Percentiles rank a stretch among this genome's conserved stretches.
Conservation (phyloP, 1,284 basidiomycete genomes). For the Puccinia brachypodii region DNA sequence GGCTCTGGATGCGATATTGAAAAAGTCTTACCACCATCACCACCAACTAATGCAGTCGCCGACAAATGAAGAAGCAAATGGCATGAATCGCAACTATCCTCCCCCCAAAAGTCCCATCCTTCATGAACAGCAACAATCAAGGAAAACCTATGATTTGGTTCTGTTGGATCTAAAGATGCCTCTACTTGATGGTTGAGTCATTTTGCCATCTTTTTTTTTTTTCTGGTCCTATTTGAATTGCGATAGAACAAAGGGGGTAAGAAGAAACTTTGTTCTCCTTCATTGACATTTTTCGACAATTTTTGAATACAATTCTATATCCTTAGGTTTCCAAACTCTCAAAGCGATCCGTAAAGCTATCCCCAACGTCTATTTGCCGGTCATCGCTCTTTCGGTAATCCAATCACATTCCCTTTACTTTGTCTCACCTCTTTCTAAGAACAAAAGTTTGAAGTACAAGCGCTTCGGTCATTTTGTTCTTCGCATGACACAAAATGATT, state of each 20-base stretch:
- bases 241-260: neutral
- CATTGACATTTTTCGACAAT: neutral
- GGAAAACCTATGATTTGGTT: slow-evolving; percentile 53
- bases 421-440: neutral
- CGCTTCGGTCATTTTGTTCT: too few species aligned
- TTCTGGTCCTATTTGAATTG: neutral
- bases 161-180: slow-evolving; percentile 35
- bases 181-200: slow-evolving; percentile 47
- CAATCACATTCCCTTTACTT: neutral
- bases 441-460: neutral
- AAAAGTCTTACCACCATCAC: slow-evolving; percentile 5
- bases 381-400: slow-evolving; percentile 28
- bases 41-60: neutral
- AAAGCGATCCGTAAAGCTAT: slow-evolving; percentile 27
- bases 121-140: slow-evolving; percentile 50
- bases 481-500: too few species aligned
- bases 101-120: slow-evolving; percentile 4
- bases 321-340: slow-evolving; percentile 19
- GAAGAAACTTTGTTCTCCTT: neutral
- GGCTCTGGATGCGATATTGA: slow-evolving; percentile 39
- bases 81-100: neutral
- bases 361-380: slow-evolving; percentile 12
- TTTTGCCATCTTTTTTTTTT: neutral
- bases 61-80: neutral
- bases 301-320: neutral